Evolutionary conservation across 176 grass and related monocot species (phyloP), one percentile per base, ranked within the genome.

Genomic region (Avena insularis): DNA sequence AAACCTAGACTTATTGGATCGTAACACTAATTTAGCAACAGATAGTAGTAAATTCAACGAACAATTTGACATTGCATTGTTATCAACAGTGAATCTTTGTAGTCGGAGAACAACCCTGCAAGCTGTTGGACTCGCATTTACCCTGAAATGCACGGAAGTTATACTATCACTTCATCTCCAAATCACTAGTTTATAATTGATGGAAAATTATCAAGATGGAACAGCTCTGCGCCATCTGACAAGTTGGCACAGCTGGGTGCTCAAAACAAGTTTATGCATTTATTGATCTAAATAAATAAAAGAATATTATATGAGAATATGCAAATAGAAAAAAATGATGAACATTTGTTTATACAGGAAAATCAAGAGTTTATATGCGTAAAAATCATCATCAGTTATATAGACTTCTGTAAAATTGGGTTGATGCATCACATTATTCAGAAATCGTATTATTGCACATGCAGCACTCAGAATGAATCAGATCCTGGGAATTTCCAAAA

Each of bases 171-270:
- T 71, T 36, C 19, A 25, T 6, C 29, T 15, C 63, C 63, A 9
- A 69, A 70, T 53, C 29, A 82, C 5, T 53, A 36, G 62, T 82
- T 82, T n/a, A 71, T 17, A 36, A 56, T 71, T 33, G 43, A 70
- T 71, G 2, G 38, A 14, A 69, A 57, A 35, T 36, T 58, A 72
- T 43, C 51, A 45, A 71, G n/a, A 55, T 83, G 81, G 48, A 27
- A 40, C 53, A 45, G n/a, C 31, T 82, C 0, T 70, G 48, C 19
- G 46, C 36, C 33, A 20, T 21, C 77, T 43, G 7, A 46, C 36
- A 83, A 25, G 51, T 38, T 57, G 40, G 38, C 79, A 49, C 17
- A 82, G 36, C 10, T 5, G 53, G 36, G 53, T 9, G 33, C 5
- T 75, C 15, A 84, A 61, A 60, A 75, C 9, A 47, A 12, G 17